These are phyloP conservation scores for Gracilaria gracilis DNA, from an alignment of 23 red algal genomes.

Conservation along the genomic window DNA sequence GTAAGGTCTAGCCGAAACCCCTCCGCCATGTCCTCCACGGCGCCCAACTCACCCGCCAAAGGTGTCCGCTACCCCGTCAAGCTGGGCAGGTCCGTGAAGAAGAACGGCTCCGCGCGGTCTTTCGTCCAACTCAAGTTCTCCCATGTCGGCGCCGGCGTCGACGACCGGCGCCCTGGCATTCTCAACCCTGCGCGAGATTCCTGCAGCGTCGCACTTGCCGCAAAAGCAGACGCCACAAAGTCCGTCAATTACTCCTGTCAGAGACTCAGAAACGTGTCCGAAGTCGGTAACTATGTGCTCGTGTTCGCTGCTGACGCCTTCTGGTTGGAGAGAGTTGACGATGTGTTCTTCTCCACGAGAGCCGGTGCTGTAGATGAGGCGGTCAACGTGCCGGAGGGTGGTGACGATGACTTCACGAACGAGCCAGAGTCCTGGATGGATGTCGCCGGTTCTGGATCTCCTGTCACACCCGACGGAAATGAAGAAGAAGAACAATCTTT, in stretches of 20 bases:
- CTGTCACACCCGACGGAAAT: conserved; percentile 17
- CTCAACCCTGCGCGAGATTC: neutral
- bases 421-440: conserved; percentile 31
- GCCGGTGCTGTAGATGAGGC: neutral
- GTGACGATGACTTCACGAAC: neutral
- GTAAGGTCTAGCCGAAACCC: neutral
- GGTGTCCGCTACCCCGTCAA: conserved; percentile 11
- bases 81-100: neutral
- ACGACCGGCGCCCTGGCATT: neutral
- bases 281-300: conserved; percentile 1
- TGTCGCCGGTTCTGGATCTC: neutral
- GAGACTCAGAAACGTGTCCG: neutral
- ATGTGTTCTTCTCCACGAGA: neutral
- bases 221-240: neutral
- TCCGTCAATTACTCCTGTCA: neutral
- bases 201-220: neutral
- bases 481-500: neutral
- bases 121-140: neutral
- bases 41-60: neutral
- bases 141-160: neutral
- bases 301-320: conserved; percentile 16
- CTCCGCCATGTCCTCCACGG: neutral
- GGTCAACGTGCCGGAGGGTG: neutral
- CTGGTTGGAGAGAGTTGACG: conserved; percentile 21
- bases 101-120: neutral